A percentile compares a stretch with the other conserved stretches of the same genome.
Evolutionary conservation across 2,329 filamentous ascomycete species (phyloP).

Genomic region (Aspergillus sp.): DNA sequence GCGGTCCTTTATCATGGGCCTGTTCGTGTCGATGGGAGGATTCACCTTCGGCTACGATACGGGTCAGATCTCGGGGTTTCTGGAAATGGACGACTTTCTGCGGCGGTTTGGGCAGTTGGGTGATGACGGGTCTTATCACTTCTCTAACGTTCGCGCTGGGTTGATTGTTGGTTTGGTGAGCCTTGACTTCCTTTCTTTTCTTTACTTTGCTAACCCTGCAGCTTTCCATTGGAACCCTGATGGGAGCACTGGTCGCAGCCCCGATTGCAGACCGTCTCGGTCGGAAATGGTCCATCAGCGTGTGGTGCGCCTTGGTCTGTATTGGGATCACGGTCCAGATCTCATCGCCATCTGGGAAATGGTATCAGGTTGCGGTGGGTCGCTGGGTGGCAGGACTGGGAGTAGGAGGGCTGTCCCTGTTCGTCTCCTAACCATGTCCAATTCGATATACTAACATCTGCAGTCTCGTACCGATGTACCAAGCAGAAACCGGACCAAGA

Average conservation of each 20-base stretch:
- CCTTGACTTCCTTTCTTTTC: too few relatives aligned
- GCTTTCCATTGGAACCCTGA: conserved; percentile 44
- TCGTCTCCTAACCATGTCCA: not conserved
- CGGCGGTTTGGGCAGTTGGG: conserved; percentile 36
- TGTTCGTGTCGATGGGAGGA: conserved; percentile 49
- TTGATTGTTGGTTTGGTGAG: conserved; percentile 44
- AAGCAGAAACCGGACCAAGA: conserved; percentile 45
- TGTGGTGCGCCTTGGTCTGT: conserved; percentile 41
- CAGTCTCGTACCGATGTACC: conserved; percentile 46
- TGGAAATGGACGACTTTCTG: conserved; percentile 44
- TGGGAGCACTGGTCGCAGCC: conserved; percentile 43
- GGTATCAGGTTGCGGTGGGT: conserved; percentile 45
- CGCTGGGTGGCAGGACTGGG: conserved; percentile 45
- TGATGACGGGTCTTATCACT: conserved; percentile 32
- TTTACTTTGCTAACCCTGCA: not conserved
- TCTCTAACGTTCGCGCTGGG: conserved; percentile 43
- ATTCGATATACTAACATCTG: not conserved
- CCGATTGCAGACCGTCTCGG: conserved; percentile 45
- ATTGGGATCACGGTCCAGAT: conserved; percentile 47
- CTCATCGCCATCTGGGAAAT: conserved; percentile 33
- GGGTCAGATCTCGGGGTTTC: conserved; percentile 46
- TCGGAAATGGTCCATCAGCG: conserved; percentile 42
- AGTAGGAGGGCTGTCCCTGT: conserved; percentile 42
- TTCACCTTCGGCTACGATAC: conserved; percentile 46
- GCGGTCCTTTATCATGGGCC: conserved; percentile 35